A percentile compares a stretch with the other conserved stretches of the same genome.
Conservation (phyloP, 805 yeast genomes). For the Lipomyces spencermartinsiae region DNA sequence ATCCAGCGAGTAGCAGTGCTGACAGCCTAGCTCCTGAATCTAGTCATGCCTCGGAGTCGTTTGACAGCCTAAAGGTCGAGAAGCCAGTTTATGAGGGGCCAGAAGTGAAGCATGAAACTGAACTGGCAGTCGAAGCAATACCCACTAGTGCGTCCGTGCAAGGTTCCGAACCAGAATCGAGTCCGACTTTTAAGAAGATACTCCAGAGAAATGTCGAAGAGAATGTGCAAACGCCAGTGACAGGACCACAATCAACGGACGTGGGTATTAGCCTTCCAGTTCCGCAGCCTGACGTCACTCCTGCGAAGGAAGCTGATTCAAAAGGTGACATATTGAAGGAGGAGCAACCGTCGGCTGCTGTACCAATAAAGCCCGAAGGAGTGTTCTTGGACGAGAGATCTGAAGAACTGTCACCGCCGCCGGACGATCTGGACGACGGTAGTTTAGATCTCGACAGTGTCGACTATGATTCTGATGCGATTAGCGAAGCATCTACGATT, state of each 20-base stretch:
- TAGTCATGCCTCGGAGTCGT: neutral
- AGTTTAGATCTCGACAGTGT: neutral
- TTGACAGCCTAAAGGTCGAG: neutral
- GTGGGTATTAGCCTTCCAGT: neutral
- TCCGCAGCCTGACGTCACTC: neutral
- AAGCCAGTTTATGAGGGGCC: neutral
- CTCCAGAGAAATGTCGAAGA: neutral
- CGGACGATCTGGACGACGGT: conserved; percentile 8
- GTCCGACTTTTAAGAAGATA: neutral
- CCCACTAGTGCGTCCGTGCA: neutral
- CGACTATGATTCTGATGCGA: conserved; percentile 21
- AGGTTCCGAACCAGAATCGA: neutral
- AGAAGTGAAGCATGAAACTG: neutral
- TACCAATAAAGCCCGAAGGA: conserved; percentile 3
- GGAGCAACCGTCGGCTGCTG: conserved; percentile 13
- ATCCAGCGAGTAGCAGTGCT: neutral
- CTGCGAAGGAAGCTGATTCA: neutral
- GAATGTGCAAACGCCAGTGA: neutral
- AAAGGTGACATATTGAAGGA: neutral
- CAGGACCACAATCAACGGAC: neutral
- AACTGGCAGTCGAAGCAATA: neutral
- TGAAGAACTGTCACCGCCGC: conserved; percentile 5
- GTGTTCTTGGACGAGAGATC: neutral
- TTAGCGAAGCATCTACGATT: conserved; percentile 34
- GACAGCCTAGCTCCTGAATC: neutral